Evolutionary conservation across 257 asterid species (phyloP).

Genomic region (Plantago elongata): DNA sequence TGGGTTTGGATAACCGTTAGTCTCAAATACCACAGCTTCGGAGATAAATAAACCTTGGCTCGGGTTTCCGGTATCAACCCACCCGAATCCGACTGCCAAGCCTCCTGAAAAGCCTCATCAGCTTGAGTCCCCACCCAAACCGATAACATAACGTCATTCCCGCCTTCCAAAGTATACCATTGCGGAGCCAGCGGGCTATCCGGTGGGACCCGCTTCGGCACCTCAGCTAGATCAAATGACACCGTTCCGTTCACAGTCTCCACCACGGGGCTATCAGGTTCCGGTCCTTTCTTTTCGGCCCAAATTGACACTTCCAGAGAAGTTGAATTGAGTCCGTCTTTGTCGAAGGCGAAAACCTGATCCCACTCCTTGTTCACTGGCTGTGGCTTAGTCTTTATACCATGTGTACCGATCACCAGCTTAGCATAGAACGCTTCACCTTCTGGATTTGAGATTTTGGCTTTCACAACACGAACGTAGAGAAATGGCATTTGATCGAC

Average conservation of each 20-base stretch:
- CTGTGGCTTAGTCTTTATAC: constrained; percentile 45
- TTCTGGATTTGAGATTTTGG: constrained; percentile 45
- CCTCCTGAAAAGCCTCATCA: constrained; percentile 91
- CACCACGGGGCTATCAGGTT: constrained; percentile 22
- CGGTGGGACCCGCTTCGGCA: constrained; percentile 82
- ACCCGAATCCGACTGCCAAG: constrained; percentile 97
- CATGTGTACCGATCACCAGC: constrained; percentile 82
- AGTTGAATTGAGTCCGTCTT: constrained; percentile 67
- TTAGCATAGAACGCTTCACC: constrained; percentile 47
- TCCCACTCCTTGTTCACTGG: constrained; percentile 57
- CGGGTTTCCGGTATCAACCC: constrained; percentile 91
- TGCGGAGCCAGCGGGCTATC: constrained; percentile 93
- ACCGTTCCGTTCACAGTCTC: constrained; percentile 53
- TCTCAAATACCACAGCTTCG: constrained; percentile 93
- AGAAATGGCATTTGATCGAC: constrained; percentile 87
- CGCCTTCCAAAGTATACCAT: constrained; percentile 80
- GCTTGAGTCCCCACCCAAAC: constrained; percentile 93
- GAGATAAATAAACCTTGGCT: constrained; percentile 88
- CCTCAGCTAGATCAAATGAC: constrained; percentile 78
- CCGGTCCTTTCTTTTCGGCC: constrained; percentile 42
- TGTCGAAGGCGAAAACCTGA: constrained; percentile 87
- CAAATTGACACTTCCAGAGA: constrained; percentile 59
- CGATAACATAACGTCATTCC: constrained; percentile 78
- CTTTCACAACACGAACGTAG: constrained; percentile 71
- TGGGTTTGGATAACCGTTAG: constrained; percentile 99